Conservation (phyloP, 345 rosid species). For the Populus alba region DNA sequence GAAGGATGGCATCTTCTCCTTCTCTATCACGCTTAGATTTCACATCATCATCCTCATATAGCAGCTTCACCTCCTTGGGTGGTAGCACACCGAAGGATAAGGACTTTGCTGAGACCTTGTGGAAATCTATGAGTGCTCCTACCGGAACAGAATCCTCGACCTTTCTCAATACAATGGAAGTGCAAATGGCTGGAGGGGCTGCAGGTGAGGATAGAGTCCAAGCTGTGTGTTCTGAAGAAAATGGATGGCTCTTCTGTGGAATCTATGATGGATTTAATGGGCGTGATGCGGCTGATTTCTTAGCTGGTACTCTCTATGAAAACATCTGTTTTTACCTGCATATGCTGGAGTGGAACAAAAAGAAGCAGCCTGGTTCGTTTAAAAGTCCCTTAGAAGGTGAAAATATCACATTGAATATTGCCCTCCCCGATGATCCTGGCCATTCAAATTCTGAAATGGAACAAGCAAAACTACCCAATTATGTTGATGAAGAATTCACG, state of each 20-base stretch:
- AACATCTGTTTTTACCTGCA: background rate
- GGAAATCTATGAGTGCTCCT: constrained; percentile 1
- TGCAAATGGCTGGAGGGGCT: constrained; percentile 8
- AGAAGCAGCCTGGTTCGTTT: background rate
- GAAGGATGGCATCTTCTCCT: constrained; percentile 3
- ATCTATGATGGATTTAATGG: constrained; percentile 5
- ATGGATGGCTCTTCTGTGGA: constrained; percentile 2
- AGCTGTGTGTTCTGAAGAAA: constrained; percentile 6
- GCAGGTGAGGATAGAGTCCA: constrained; percentile 9
- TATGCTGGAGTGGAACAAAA: background rate
- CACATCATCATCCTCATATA: constrained; percentile 1
- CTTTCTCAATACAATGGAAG: background rate
- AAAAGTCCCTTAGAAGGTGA: background rate
- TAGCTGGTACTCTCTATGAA: constrained; percentile 2
- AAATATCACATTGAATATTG: background rate
- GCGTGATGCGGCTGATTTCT: constrained; percentile 3
- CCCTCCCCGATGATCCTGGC: background rate
- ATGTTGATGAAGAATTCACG: background rate
- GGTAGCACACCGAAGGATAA: background rate
- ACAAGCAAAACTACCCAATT: background rate
- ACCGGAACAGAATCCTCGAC: background rate
- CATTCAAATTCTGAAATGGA: background rate
- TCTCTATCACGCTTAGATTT: background rate
- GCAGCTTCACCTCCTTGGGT: background rate
- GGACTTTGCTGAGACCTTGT: background rate